phyloP scores from a whole-genome alignment of 2,329 filamentous ascomycete genomes.

The Cercospora sesami region DNA sequence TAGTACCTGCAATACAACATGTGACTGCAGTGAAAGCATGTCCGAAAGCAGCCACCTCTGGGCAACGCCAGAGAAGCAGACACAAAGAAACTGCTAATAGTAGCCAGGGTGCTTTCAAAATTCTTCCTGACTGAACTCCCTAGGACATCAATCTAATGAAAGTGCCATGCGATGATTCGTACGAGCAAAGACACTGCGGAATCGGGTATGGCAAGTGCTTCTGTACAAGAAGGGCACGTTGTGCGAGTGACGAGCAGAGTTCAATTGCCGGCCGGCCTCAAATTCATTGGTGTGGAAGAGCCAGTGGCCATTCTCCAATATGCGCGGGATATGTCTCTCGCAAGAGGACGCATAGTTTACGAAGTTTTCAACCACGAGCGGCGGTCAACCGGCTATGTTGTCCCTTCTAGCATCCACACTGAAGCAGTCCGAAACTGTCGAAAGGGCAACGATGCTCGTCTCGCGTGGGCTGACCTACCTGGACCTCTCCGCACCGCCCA shows the following conservation, averaged over 20 bases:
- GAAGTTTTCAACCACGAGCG: slow-evolving; percentile 13
- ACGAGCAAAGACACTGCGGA: background rate
- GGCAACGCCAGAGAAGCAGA: background rate
- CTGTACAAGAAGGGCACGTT: slow-evolving; percentile 3
- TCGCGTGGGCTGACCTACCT: slow-evolving; percentile 9
- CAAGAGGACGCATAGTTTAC: slow-evolving; percentile 22
- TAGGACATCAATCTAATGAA: background rate
- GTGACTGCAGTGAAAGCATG: background rate
- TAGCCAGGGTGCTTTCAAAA: background rate
- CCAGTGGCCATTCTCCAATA: slow-evolving; percentile 15
- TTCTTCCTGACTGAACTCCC: background rate
- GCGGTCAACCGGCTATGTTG: slow-evolving; percentile 16
- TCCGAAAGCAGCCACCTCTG: background rate
- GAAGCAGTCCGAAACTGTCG: slow-evolving; percentile 13
- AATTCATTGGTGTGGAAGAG: slow-evolving; percentile 5
- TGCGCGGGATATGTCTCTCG: slow-evolving; percentile 21
- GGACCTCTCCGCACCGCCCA: background rate
- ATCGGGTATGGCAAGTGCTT: background rate
- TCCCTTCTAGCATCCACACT: slow-evolving; percentile 9
- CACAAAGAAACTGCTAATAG: background rate
- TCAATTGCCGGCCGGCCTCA: slow-evolving; percentile 5
- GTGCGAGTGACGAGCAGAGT: slow-evolving; percentile 10
- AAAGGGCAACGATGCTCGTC: background rate
- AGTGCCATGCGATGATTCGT: background rate
- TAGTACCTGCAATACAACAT: background rate